Evolutionary conservation across 1,284 basidiomycete species (phyloP).

Genomic region (Moniliophthora roreri): DNA sequence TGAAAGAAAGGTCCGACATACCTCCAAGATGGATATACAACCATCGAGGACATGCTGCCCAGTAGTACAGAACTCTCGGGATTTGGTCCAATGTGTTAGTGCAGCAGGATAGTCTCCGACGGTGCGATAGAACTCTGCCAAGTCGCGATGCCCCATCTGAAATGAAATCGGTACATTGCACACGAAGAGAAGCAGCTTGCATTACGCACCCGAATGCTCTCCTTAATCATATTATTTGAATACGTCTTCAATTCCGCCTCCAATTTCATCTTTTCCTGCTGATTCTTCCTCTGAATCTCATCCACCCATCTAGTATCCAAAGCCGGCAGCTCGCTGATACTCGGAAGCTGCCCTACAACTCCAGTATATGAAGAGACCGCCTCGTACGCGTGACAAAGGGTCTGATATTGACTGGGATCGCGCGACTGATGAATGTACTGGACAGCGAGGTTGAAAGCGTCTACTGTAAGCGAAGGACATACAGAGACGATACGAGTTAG

Average conservation of each 20-base stretch:
- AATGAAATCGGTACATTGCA: conserved; percentile 15
- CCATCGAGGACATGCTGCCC: conserved; percentile 85
- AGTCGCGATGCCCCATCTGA: conserved; percentile 83
- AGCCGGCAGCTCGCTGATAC: conserved; percentile 43
- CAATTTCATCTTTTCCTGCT: conserved; percentile 67
- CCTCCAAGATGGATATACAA: conserved; percentile 80
- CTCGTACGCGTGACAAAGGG: conserved; percentile 59
- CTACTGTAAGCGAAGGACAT: conserved; percentile 66
- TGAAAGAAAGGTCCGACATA: conserved; percentile 26
- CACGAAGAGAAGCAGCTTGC: conserved; percentile 3
- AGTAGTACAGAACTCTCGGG: conserved; percentile 84
- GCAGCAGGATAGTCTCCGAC: conserved; percentile 70
- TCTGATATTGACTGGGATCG: conserved; percentile 61
- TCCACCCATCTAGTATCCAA: conserved; percentile 69
- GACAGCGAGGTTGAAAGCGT: conserved; percentile 66
- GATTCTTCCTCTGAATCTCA: conserved; percentile 56
- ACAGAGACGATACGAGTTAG: conserved; percentile 63
- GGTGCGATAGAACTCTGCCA: conserved; percentile 73
- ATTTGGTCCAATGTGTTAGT: conserved; percentile 80
- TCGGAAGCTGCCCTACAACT: conserved; percentile 37
- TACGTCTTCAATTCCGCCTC: conserved; percentile 91
- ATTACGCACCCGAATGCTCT: conserved; percentile 85
- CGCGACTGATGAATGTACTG: conserved; percentile 59
- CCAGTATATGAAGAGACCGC: conserved; percentile 39
- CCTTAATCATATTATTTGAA: conserved; percentile 90